Conservation (phyloP, 345 rosid genomes). For the Isatis tinctoria region DNA sequence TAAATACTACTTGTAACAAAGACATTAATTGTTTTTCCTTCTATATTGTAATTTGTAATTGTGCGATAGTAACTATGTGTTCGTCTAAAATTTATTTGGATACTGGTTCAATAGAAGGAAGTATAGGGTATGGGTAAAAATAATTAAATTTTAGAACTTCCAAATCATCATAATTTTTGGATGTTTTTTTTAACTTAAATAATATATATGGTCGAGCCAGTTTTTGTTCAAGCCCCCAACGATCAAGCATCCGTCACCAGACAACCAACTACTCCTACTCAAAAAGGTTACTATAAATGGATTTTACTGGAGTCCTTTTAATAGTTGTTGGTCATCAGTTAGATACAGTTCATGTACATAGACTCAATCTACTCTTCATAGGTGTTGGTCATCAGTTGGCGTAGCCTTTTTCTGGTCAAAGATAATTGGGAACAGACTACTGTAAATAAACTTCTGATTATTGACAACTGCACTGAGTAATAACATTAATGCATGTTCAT, state of each 20-base stretch:
- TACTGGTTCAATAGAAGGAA: neutral
- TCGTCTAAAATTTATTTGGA: neutral
- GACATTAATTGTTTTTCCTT: too few species aligned
- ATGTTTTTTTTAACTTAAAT: neutral
- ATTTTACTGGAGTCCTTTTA: neutral
- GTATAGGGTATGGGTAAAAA: neutral
- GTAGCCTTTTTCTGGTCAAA: constrained; percentile 6
- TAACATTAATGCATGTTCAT: neutral
- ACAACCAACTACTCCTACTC: constrained; percentile 1
- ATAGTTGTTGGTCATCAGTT: neutral
- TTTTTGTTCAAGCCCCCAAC: neutral
- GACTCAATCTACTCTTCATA: neutral
- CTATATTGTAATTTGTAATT: too few species aligned
- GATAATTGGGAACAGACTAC: neutral
- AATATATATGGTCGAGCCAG: neutral
- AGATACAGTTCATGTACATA: neutral
- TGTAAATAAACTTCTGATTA: constrained; percentile 8
- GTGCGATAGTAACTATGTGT: too few species aligned
- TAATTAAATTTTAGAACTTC: neutral
- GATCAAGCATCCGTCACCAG: constrained; percentile 6
- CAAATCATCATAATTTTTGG: neutral
- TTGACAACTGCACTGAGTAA: neutral
- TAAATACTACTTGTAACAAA: too few species aligned
- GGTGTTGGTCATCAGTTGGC: neutral
- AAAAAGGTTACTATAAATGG: constrained; percentile 10